These are phyloP conservation scores for Pseudognaphalium luteoalbum DNA, from an alignment of 129 eudicot species.

Conservation along the genomic window DNA sequence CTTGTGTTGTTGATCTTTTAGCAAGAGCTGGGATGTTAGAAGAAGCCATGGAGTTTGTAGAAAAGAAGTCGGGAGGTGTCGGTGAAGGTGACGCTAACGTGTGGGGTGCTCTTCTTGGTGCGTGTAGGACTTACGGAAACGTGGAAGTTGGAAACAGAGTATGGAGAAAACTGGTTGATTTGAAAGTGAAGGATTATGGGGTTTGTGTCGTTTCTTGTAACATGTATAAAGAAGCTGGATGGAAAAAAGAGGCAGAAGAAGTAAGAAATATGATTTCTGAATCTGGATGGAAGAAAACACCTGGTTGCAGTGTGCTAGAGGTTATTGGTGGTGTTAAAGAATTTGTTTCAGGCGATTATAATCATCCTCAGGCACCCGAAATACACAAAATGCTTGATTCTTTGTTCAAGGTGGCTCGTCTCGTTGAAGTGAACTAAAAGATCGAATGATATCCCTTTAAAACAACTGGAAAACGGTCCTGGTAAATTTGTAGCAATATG, in stretches of 20 bases:
- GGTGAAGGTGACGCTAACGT: constrained; percentile 50
- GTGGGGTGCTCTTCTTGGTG: constrained; percentile 63
- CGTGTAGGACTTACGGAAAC: constrained; percentile 52
- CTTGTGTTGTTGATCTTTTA: constrained; percentile 68
- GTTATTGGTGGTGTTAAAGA: constrained; percentile 53
- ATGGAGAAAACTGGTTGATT: constrained; percentile 43
- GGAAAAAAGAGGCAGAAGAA: constrained; percentile 52
- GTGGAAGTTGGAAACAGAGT: constrained; percentile 43
- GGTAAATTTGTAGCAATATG: too few species aligned
- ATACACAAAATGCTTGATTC: constrained; percentile 39
- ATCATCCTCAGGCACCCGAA: constrained; percentile 37
- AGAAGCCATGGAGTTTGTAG: constrained; percentile 53
- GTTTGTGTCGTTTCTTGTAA: constrained; percentile 52
- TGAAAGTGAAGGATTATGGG: constrained; percentile 47
- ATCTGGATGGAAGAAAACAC: constrained; percentile 49
- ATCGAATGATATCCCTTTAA: too few species aligned
- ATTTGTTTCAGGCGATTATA: constrained; percentile 44
- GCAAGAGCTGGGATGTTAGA: constrained; percentile 52
- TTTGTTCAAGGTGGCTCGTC: constrained; percentile 23
- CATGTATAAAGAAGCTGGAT: constrained; percentile 60
- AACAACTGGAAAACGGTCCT: too few species aligned
- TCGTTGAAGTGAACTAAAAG: neutral
- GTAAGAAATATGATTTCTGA: constrained; percentile 39
- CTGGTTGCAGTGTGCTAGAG: constrained; percentile 62
- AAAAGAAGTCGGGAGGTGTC: constrained; percentile 40